These are phyloP conservation scores for Epichloe baconii DNA, from an alignment of 2,329 filamentous ascomycete genomes.

Conservation along the genomic window DNA sequence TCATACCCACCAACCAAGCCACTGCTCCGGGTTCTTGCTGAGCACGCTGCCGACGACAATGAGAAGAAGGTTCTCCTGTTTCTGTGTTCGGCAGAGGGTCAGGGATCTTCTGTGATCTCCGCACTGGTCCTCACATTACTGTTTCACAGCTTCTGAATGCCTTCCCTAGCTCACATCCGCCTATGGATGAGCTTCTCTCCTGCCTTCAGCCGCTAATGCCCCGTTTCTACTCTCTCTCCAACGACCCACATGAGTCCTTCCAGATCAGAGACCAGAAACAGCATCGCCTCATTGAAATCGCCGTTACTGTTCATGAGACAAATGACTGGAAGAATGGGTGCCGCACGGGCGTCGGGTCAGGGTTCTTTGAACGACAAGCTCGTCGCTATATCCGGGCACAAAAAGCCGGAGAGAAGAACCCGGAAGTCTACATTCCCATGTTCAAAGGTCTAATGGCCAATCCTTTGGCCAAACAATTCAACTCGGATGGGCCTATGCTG, in stretches of 20 bases:
- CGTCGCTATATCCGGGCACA: constrained; percentile 57
- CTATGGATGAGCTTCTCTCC: constrained; percentile 68
- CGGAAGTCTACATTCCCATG: constrained; percentile 75
- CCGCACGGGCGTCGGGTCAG: constrained; percentile 79
- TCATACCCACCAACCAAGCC: constrained; percentile 84
- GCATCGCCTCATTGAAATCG: constrained; percentile 81
- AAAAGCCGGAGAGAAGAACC: constrained; percentile 39
- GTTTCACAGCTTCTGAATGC: constrained; percentile 76
- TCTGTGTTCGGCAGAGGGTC: constrained; percentile 79
- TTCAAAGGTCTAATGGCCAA: constrained; percentile 98
- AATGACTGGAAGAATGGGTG: constrained; percentile 60
- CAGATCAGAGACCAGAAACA: constrained; percentile 54
- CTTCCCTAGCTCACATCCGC: constrained; percentile 84
- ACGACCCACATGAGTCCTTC: constrained; percentile 74
- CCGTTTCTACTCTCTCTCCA: constrained; percentile 94
- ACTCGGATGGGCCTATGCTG: constrained; percentile 91
- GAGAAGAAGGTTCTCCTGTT: constrained; percentile 84
- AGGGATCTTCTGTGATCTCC: constrained; percentile 86
- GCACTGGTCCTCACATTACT: constrained; percentile 77
- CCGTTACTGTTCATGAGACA: constrained; percentile 88
- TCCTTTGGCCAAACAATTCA: constrained; percentile 81
- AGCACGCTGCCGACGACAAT: constrained; percentile 64
- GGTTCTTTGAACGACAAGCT: constrained; percentile 83
- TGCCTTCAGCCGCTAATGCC: constrained; percentile 85
- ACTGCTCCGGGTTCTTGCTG: constrained; percentile 72